Evolutionary conservation across 768 basidiomycete species (phyloP).

Genomic region (Lentinula guzmanii): DNA sequence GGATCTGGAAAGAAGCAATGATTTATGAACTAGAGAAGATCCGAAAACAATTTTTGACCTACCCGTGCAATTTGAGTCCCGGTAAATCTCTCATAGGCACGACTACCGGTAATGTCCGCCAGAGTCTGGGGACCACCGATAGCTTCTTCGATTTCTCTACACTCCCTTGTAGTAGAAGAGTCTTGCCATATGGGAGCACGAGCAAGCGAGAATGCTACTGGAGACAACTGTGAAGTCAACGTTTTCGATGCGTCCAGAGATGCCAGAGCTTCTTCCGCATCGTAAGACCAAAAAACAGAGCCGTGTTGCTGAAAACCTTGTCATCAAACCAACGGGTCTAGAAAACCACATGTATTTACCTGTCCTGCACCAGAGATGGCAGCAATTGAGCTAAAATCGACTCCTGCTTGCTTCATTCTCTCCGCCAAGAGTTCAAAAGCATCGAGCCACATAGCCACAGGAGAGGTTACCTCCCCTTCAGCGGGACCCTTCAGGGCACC

Average conservation of each 20-base stretch:
- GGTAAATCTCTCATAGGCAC: slow-evolving; percentile 86
- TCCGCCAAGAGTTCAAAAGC: slow-evolving; percentile 75
- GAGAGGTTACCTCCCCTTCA: slow-evolving; percentile 71
- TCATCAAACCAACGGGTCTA: neutral
- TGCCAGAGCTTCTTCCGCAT: slow-evolving; percentile 45
- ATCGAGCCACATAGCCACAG: slow-evolving; percentile 81
- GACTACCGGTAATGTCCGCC: slow-evolving; percentile 72
- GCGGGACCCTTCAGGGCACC: slow-evolving; percentile 62
- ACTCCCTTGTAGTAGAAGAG: slow-evolving; percentile 76
- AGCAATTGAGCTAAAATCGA: slow-evolving; percentile 51
- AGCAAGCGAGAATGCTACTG: slow-evolving; percentile 59
- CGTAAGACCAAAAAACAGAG: slow-evolving; percentile 73
- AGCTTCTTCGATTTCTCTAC: slow-evolving; percentile 56
- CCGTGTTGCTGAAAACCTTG: slow-evolving; percentile 67
- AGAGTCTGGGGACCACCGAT: slow-evolving; percentile 68
- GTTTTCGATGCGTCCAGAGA: slow-evolving; percentile 44
- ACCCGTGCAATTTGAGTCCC: slow-evolving; percentile 81
- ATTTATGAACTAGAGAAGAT: neutral
- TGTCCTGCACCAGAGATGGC: slow-evolving; percentile 78
- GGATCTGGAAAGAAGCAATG: slow-evolving; percentile 37
- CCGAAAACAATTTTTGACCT: slow-evolving; percentile 10
- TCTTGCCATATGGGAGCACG: slow-evolving; percentile 89
- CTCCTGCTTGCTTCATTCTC: slow-evolving; percentile 49
- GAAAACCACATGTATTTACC: slow-evolving; percentile 29
- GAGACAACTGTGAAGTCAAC: slow-evolving; percentile 54